Percentiles rank a stretch among this genome's conserved stretches.
Evolutionary conservation across 331 rosid genomes (phyloP).

Genomic region (Phaseolus coccineus): DNA sequence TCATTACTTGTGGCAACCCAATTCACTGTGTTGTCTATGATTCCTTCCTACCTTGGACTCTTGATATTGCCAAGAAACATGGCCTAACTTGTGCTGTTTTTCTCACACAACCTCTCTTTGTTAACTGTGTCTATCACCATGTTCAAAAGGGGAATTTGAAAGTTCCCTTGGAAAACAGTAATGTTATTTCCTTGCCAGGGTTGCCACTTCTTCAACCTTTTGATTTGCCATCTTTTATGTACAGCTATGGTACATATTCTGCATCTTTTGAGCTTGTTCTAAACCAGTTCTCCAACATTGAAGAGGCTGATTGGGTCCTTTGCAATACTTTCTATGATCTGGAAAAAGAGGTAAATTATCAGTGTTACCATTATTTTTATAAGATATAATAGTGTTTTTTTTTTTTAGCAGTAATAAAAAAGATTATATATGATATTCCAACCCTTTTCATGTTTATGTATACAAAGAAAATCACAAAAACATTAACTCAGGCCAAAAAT

Average conservation of each 20-base stretch:
- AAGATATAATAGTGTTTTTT: no score
- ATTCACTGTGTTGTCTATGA: constrained; percentile 12
- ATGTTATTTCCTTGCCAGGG: not conserved
- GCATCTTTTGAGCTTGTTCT: not conserved
- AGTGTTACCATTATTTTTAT: not conserved
- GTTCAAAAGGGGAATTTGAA: constrained; percentile 3
- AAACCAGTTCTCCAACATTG: constrained; percentile 2
- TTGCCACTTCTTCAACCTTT: not conserved
- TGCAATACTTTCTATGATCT: not conserved
- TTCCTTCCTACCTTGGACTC: constrained; percentile 12
- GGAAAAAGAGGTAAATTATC: constrained; percentile 12
- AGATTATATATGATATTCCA: no score
- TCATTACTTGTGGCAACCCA: not conserved
- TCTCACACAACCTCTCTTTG: not conserved
- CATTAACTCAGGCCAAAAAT: no score
- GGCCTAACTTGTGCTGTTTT: not conserved
- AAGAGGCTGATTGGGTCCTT: not conserved
- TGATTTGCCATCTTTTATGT: constrained; percentile 7
- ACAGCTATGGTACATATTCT: not conserved
- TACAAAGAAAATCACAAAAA: no score
- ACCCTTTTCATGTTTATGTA: no score
- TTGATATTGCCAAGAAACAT: constrained; percentile 6
- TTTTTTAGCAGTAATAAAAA: no score
- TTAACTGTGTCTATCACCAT: not conserved
- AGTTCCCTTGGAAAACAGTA: not conserved